Conservation (phyloP, 2,329 filamentous ascomycete genomes). For the Juglanconis sp. region DNA sequence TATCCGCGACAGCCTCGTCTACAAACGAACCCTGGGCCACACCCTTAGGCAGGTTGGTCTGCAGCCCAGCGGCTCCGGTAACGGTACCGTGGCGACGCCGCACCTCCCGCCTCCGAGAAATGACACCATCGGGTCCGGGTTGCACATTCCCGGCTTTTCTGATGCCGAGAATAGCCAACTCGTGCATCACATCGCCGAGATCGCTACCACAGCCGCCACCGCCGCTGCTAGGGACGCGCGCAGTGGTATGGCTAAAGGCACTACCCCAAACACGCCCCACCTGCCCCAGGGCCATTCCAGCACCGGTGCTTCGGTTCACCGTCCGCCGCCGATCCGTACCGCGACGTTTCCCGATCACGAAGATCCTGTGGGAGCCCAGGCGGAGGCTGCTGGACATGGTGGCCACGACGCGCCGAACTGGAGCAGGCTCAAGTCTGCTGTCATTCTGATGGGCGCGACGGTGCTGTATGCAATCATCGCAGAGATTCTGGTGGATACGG, state of each 20-base stretch:
- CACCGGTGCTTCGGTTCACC: slow-evolving; percentile 18
- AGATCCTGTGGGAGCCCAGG: slow-evolving; percentile 31
- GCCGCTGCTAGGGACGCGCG: slow-evolving; percentile 76
- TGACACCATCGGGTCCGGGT: slow-evolving; percentile 37
- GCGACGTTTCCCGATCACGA: slow-evolving; percentile 44
- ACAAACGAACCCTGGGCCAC: slow-evolving; percentile 90
- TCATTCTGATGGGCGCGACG: slow-evolving; percentile 86
- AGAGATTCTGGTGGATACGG: slow-evolving; percentile 93
- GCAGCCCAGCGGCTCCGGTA: slow-evolving; percentile 37
- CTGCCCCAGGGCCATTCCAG: slow-evolving; percentile 20
- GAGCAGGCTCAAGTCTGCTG: slow-evolving; percentile 84
- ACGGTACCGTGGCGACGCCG: slow-evolving; percentile 51
- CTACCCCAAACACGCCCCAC: slow-evolving; percentile 9
- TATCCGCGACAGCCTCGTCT: slow-evolving; percentile 82
- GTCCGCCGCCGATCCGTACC: slow-evolving; percentile 32
- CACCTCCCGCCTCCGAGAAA: slow-evolving; percentile 75
- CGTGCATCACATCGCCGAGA: slow-evolving; percentile 84
- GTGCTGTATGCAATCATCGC: slow-evolving; percentile 94
- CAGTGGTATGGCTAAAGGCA: slow-evolving; percentile 20
- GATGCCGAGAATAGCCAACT: slow-evolving; percentile 79
- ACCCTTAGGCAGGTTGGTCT: slow-evolving; percentile 82
- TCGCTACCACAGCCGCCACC: slow-evolving; percentile 86
- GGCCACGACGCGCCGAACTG: slow-evolving; percentile 99
- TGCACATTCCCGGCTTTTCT: slow-evolving; percentile 67
- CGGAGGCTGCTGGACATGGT: slow-evolving; percentile 44